Conservation (phyloP, 2,329 filamentous ascomycete genomes). For the Tolypocladium tropicale region DNA sequence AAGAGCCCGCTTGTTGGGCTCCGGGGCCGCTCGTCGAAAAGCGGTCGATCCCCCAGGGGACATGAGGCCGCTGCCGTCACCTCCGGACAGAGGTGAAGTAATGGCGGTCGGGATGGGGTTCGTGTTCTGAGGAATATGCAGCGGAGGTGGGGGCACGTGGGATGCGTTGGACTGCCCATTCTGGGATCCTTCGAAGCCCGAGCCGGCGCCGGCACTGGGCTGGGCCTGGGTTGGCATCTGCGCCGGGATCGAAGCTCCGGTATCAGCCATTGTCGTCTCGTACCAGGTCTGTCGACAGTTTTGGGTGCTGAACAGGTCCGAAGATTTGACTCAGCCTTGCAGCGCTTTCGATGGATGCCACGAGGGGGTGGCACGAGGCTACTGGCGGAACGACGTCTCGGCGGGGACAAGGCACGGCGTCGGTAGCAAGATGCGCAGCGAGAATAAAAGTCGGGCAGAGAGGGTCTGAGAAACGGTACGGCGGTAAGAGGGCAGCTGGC, state of each 20-base stretch:
- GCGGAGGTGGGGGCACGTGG: slow-evolving; percentile 82
- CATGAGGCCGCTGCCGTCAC: slow-evolving; percentile 56
- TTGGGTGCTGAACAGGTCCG: background rate
- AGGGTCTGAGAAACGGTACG: background rate
- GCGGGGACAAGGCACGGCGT: background rate
- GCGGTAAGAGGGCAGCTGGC: background rate
- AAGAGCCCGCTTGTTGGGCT: slow-evolving; percentile 95
- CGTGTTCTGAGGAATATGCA: slow-evolving; percentile 92
- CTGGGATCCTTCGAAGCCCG: slow-evolving; percentile 67
- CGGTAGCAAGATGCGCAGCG: background rate
- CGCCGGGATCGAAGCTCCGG: slow-evolving; percentile 49
- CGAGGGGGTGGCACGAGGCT: slow-evolving; percentile 3
- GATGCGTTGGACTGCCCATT: slow-evolving; percentile 57
- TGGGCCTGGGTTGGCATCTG: slow-evolving; percentile 62
- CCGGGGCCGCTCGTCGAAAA: slow-evolving; percentile 84
- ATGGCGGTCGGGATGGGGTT: slow-evolving; percentile 92
- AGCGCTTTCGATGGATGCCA: background rate
- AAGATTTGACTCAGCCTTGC: background rate
- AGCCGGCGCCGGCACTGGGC: slow-evolving; percentile 44
- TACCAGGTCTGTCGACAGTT: background rate
- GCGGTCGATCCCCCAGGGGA: slow-evolving; percentile 76
- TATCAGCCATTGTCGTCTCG: slow-evolving; percentile 62
- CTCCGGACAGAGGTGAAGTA: slow-evolving; percentile 71
- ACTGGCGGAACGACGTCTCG: background rate
- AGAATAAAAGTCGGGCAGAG: background rate